Conservation (phyloP, 306 rosid species). For the Vicia sativa region DNA sequence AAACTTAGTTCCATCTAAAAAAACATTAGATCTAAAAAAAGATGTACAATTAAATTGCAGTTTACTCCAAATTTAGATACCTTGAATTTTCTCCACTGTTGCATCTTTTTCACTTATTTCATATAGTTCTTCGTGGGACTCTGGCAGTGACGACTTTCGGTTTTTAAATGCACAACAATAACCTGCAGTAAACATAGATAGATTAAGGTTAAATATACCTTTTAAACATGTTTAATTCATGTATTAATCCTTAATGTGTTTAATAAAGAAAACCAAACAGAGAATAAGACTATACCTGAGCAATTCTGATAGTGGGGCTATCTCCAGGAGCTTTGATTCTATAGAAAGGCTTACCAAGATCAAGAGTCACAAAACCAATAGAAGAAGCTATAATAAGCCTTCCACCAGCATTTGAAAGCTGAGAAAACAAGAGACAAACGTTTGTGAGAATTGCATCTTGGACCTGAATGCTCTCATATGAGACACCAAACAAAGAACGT, state of each 20-base stretch:
- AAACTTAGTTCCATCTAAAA: too few species aligned
- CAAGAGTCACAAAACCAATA: too few species aligned
- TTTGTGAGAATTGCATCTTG: slow-evolving; percentile 31
- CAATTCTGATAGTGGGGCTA: too few species aligned
- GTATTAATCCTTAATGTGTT: too few species aligned
- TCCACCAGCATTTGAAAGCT: slow-evolving; percentile 97
- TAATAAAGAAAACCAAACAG: too few species aligned
- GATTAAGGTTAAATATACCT: not conserved
- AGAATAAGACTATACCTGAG: too few species aligned
- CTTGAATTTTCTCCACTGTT: slow-evolving; percentile 48
- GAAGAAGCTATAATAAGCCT: slow-evolving; percentile 95
- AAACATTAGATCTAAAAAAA: too few species aligned
- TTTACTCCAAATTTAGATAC: too few species aligned
- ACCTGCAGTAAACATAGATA: slow-evolving; percentile 48
- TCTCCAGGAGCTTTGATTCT: too few species aligned
- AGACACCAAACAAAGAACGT: slow-evolving; percentile 24
- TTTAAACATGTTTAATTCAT: not conserved
- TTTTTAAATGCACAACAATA: slow-evolving; percentile 68
- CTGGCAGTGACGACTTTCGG: slow-evolving; percentile 52
- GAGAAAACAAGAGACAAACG: slow-evolving; percentile 36
- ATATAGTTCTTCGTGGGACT: slow-evolving; percentile 54
- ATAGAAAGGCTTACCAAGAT: too few species aligned
- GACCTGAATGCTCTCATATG: slow-evolving; percentile 15
- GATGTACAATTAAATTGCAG: too few species aligned
- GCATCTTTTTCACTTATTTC: slow-evolving; percentile 61